These are phyloP conservation scores for Chenopodium quinoa DNA, from an alignment of 148 eudicot genomes.

Conservation along the genomic window DNA sequence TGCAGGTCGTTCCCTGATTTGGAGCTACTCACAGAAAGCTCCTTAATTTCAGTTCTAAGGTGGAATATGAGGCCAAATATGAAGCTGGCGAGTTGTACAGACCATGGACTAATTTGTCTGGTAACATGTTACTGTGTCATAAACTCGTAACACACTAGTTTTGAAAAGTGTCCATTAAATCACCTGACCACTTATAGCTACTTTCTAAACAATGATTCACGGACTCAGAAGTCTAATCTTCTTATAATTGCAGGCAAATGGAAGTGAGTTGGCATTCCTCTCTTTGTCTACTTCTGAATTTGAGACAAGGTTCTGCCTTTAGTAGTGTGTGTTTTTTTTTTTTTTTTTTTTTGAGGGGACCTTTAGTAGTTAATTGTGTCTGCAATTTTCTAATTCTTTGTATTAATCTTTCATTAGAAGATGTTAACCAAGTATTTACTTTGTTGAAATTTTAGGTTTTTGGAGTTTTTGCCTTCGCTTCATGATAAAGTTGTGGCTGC, in stretches of 20 bases:
- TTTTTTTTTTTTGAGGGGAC: no score
- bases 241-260: conserved; percentile 44
- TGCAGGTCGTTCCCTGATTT: conserved; percentile 61
- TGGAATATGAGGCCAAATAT: conserved; percentile 60
- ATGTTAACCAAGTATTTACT: background rate
- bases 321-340: background rate
- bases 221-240: conserved; percentile 9
- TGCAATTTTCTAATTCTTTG: background rate
- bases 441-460: conserved; percentile 38
- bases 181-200: background rate
- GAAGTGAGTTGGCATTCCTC: conserved; percentile 61
- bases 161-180: background rate
- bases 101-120: conserved; percentile 55
- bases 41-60: conserved; percentile 45
- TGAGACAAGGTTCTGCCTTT: conserved; percentile 44
- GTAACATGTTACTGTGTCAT: conserved; percentile 21
- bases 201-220: background rate
- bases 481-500: conserved; percentile 86
- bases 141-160: background rate
- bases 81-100: conserved; percentile 51
- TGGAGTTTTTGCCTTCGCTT: conserved; percentile 64
- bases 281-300: conserved; percentile 49
- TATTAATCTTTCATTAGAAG: background rate
- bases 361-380: background rate
- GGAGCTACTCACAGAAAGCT: conserved; percentile 41